phyloP scores from a whole-genome alignment of 495 filamentous ascomycete species.

The Neurospora sp. region DNA sequence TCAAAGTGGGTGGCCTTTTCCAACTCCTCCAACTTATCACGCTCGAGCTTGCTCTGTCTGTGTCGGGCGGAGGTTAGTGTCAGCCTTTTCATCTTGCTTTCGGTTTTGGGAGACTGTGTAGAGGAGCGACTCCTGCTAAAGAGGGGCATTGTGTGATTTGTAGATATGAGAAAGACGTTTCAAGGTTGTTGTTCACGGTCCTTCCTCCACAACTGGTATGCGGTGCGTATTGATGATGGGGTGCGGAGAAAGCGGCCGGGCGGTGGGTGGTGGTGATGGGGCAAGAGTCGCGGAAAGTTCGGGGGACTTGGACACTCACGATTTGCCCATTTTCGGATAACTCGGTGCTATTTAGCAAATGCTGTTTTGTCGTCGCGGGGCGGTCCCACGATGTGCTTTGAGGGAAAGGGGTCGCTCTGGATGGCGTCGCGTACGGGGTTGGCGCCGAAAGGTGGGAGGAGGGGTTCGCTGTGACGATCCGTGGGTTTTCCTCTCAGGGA shows the following conservation, averaged over 20 bases:
- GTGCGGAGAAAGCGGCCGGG: neutral
- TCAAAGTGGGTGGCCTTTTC: conserved; percentile 97
- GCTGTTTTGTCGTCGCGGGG: neutral
- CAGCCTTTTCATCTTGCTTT: conserved; percentile 1
- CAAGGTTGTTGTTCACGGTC: neutral
- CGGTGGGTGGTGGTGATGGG: neutral
- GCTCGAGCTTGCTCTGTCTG: conserved; percentile 90
- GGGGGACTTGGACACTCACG: neutral
- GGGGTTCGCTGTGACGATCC: neutral
- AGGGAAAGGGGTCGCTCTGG: neutral
- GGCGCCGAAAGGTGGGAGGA: neutral
- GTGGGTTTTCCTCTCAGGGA: neutral
- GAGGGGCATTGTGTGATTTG: neutral
- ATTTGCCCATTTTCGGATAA: neutral
- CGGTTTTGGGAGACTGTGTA: neutral
- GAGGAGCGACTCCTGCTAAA: neutral
- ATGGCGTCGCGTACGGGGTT: neutral
- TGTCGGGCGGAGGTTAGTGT: neutral
- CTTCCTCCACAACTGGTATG: neutral
- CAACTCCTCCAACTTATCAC: conserved; percentile 87
- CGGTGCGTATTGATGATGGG: neutral
- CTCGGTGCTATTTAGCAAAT: neutral
- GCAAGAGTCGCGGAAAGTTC: neutral
- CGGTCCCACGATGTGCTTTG: neutral
- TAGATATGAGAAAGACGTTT: neutral